phyloP scores from a whole-genome alignment of 2,329 filamentous ascomycete genomes.

The Pseudovirgaria hyperparasitica region DNA sequence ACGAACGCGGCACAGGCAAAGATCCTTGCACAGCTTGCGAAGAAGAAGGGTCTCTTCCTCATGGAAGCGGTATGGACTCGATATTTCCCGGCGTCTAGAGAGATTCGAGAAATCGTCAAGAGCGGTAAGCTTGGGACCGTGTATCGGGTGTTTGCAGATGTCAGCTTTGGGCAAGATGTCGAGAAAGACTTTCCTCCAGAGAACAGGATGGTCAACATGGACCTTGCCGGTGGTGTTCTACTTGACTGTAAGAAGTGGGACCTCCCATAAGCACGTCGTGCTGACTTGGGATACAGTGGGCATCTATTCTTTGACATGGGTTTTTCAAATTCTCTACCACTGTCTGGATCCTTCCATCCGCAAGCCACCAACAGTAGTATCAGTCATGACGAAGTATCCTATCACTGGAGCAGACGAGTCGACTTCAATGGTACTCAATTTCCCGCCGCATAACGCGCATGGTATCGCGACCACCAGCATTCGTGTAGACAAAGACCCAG shows the following conservation, averaged over 20 bases:
- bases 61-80: slow-evolving; percentile 70
- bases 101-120: slow-evolving; percentile 54
- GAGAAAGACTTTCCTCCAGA: slow-evolving; percentile 41
- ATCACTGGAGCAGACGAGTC: slow-evolving; percentile 63
- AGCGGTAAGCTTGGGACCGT: slow-evolving; percentile 43
- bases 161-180: slow-evolving; percentile 43
- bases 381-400: slow-evolving; percentile 58
- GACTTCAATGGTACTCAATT: slow-evolving; percentile 65
- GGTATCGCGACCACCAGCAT: slow-evolving; percentile 49
- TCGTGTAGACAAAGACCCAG: slow-evolving; percentile 40
- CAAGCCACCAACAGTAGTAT: slow-evolving; percentile 55
- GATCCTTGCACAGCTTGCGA: slow-evolving; percentile 59
- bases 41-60: slow-evolving; percentile 45
- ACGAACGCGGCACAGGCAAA: slow-evolving; percentile 67
- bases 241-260: slow-evolving; percentile 45
- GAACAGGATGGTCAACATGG: slow-evolving; percentile 70
- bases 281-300: slow-evolving; percentile 38
- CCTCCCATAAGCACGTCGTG: not conserved
- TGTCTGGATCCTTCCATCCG: slow-evolving; percentile 52
- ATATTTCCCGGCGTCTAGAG: slow-evolving; percentile 73
- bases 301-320: slow-evolving; percentile 81
- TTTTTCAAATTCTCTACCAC: slow-evolving; percentile 81
- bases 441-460: slow-evolving; percentile 54
- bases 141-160: slow-evolving; percentile 43
- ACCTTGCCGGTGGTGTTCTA: slow-evolving; percentile 70